These are phyloP conservation scores for Paraleonurus japonicus DNA, from an alignment of 257 asterid genomes.

Conservation along the genomic window DNA sequence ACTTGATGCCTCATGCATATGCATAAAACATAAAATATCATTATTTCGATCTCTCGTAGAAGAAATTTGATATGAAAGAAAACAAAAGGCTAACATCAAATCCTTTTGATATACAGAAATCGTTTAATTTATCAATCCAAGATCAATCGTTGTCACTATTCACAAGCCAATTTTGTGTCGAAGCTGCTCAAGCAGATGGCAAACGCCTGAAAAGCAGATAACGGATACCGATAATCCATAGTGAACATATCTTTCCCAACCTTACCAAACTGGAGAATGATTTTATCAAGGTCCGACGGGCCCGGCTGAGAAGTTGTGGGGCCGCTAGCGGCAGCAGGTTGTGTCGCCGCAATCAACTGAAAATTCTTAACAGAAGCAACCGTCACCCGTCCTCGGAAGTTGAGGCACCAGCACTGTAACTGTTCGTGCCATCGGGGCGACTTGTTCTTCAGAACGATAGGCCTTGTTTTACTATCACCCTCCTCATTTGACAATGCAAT, in stretches of 20 bases:
- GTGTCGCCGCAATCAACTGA: slow-evolving; percentile 55
- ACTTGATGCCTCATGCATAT: no score
- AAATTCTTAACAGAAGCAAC: slow-evolving; percentile 72
- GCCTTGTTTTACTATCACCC: slow-evolving; percentile 34
- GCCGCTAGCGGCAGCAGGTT: slow-evolving; percentile 23
- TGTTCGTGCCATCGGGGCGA: slow-evolving; percentile 73
- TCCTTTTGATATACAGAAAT: no score
- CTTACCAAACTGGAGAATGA: slow-evolving; percentile 71
- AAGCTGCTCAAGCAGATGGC: slow-evolving; percentile 79
- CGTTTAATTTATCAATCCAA: no score
- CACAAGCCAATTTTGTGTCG: slow-evolving; percentile 79
- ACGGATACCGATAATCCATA: slow-evolving; percentile 68
- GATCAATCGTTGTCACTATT: no score
- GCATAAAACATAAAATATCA: no score
- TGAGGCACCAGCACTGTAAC: slow-evolving; percentile 72
- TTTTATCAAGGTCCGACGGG: slow-evolving; percentile 47
- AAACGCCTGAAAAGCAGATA: slow-evolving; percentile 74
- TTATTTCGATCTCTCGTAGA: no score
- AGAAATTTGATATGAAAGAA: no score
- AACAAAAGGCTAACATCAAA: no score
- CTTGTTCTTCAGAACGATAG: slow-evolving; percentile 68
- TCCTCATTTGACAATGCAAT: slow-evolving; percentile 29
- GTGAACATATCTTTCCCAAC: slow-evolving; percentile 67
- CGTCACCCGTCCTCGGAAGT: slow-evolving; percentile 66
- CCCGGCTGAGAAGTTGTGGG: slow-evolving; percentile 37